A percentile compares a stretch with the other conserved stretches of the same genome.
phyloP scores from a whole-genome alignment of 2,329 filamentous ascomycete species.

The Lachnellula occidentalis region DNA sequence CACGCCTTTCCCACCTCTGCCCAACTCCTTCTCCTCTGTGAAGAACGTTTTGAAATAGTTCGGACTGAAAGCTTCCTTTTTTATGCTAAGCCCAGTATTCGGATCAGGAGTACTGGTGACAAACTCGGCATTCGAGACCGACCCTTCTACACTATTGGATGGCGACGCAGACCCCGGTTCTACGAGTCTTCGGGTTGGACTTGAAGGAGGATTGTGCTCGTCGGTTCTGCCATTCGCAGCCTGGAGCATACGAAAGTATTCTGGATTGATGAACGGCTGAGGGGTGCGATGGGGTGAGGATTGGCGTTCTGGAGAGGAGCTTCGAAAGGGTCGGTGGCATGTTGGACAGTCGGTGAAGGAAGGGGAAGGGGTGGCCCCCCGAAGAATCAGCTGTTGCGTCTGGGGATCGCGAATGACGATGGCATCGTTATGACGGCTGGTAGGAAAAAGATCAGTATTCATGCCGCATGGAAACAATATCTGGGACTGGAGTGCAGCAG shows the following conservation, averaged over 20 bases:
- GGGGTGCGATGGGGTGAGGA: conserved; percentile 38
- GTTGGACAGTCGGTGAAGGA: conserved; percentile 67
- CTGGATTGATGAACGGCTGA: conserved; percentile 71
- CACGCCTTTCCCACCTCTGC: conserved; percentile 88
- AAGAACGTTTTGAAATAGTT: conserved; percentile 94
- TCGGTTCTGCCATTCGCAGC: conserved; percentile 43
- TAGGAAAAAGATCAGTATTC: conserved; percentile 12
- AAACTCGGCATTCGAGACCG: conserved; percentile 39
- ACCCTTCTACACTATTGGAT: conserved; percentile 18
- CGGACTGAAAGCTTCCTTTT: conserved; percentile 79
- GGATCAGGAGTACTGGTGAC: conserved; percentile 45
- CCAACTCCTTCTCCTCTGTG: conserved; percentile 78
- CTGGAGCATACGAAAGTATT: conserved; percentile 93
- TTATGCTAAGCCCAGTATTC: conserved; percentile 62
- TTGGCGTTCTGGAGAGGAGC: conserved; percentile 44
- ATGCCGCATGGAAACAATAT: conserved; percentile 10
- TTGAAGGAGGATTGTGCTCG: conserved; percentile 40
- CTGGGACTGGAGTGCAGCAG: background rate
- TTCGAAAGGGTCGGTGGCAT: conserved; percentile 35
- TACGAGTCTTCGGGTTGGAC: conserved; percentile 46
- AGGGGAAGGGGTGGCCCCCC: conserved; percentile 50
- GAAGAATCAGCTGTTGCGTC: conserved; percentile 80
- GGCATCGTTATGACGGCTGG: conserved; percentile 83
- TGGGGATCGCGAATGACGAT: conserved; percentile 85
- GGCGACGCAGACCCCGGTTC: conserved; percentile 25